Evolutionary conservation across 2,329 filamentous ascomycete species (phyloP), one percentile per base, ranked within the genome.

Genomic region (Monilinia laxa): DNA sequence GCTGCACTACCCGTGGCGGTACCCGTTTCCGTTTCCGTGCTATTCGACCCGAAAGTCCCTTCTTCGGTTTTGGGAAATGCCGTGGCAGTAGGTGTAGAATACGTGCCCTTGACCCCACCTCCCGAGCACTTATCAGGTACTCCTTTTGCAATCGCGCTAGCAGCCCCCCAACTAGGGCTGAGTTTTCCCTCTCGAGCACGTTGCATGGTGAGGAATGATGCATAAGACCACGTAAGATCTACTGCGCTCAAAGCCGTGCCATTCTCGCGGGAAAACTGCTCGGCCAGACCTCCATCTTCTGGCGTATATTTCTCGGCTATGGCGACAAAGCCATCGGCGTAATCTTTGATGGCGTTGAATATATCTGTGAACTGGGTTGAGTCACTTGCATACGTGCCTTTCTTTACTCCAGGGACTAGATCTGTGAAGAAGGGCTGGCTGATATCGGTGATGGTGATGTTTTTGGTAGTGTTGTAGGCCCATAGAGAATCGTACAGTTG

Each of bases 221-320:
- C 87, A 72, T 90, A 91, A 0, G 87, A 90, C 89, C 89, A 91
- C 3, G 89, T 91, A 23, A 91, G 79, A 70, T 92, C 86, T 14
- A 78, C 76, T 1, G 89, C 90, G 1, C 87, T 90, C 3, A 88
- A 76, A 1, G 85, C 85, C 0, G 73, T 71, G 45, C 83, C 87
- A 28, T 76, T 79, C 67, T 78, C 75, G 69, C 84, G 84, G 72
- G 84, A 81, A 73, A 84, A 91, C 75, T 92, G 89, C 79, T 92
- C 89, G 1, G 86, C 79, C 16, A 92, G 76, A 1, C 83, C 82
- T 18, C 90, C 90, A 69, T 86, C 83, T 0, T 80, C 71, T 0
- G 82, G 81, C 0, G 84, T 85, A 70, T 84, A 84, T 68, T 80
- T 77, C 67, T 80, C 72, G 0, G 82, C 80, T 16, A 84, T 73